phyloP scores from a whole-genome alignment of 495 filamentous ascomycete genomes.

The Penicillium crystallinum region DNA sequence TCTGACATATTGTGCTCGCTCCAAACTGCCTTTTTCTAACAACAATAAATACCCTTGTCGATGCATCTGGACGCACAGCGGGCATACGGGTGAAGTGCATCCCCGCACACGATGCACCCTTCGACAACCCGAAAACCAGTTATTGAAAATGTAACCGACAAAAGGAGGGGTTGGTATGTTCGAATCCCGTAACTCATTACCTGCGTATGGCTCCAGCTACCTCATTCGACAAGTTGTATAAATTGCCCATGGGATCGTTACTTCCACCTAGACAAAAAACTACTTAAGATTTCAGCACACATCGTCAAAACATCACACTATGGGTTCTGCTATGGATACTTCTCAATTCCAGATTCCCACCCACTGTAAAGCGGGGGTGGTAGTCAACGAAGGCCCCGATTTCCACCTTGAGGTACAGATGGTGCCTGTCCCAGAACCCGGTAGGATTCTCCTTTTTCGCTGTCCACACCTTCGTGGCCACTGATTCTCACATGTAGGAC shows the following conservation, averaged over 20 bases:
- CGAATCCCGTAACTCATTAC: constrained; percentile 2
- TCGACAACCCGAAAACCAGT: neutral
- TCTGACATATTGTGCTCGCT: constrained; percentile 1
- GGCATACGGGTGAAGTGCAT: neutral
- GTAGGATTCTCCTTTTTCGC: constrained; percentile 18
- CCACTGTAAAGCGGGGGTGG: constrained; percentile 50
- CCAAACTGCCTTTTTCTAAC: neutral
- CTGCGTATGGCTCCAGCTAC: constrained; percentile 8
- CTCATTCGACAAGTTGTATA: neutral
- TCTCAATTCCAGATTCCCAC: constrained; percentile 40
- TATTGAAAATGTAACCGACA: neutral
- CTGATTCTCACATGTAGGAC: constrained; percentile 23
- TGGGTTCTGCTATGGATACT: neutral
- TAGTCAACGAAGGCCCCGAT: constrained; percentile 49
- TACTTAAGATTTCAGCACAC: neutral
- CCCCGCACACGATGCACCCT: neutral
- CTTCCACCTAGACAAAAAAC: neutral
- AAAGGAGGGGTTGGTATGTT: constrained; percentile 9
- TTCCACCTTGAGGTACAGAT: constrained; percentile 48
- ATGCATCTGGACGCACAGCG: neutral
- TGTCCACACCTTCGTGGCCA: neutral
- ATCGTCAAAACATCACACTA: neutral
- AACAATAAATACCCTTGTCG: neutral
- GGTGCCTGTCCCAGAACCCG: constrained; percentile 49
- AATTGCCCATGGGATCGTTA: neutral